Base-by-base conservation (phyloP, 2,329 filamentous ascomycete genomes). In the Diaporthe batatas region DNA sequence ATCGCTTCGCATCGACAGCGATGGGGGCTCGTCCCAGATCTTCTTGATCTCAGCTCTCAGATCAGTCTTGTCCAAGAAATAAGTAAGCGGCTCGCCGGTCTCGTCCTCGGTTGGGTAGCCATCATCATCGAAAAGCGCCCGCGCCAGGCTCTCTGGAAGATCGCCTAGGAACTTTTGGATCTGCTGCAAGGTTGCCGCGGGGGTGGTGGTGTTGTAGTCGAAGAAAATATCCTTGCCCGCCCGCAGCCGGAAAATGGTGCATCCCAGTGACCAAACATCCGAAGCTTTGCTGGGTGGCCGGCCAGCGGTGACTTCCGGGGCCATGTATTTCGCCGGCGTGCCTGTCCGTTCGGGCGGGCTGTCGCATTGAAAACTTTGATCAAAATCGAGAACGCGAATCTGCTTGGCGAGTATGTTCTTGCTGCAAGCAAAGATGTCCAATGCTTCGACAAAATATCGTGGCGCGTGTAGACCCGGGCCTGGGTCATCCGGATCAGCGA, bases 131-230 rank as follows among this genome's bases (percentile, higher is more conserved):
- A 53, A 67, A 3, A 18, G 18, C 18, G 47, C 62, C 47, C 8
- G n/a, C 12, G 3, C 32, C 1, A 67, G 29, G 29, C 8, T 51
- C n/a, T 67, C 62, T 29, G 47, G 47, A 18, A 67, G 47, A 23
- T 67, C 47, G 29, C 62, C 47, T 32, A 67, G 62, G 44, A 53
- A 67, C 6, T 29, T 51, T 2, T 67, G 47, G 32, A 67, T 67
- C 32, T 67, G 62, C 32, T 67, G 47, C 11, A 67, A 39, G 7
- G 42, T 14, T 8, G n/a, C 21, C 6, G 47, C 29, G 12, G 47
- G 42, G 34, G 5, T 23, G 4, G 18, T 39, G 6, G 29, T 53
- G 3, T 39, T 32, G 29, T 51, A 16, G 21, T 67, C 29, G 21
- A 53, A 36, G 62, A 67, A 67, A 25, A 67, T 67, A 16, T 67